Evolutionary conservation across 306 rosid species (phyloP), one percentile per base, ranked within the genome.

Genomic region (Chamaecrista fasciculata): DNA sequence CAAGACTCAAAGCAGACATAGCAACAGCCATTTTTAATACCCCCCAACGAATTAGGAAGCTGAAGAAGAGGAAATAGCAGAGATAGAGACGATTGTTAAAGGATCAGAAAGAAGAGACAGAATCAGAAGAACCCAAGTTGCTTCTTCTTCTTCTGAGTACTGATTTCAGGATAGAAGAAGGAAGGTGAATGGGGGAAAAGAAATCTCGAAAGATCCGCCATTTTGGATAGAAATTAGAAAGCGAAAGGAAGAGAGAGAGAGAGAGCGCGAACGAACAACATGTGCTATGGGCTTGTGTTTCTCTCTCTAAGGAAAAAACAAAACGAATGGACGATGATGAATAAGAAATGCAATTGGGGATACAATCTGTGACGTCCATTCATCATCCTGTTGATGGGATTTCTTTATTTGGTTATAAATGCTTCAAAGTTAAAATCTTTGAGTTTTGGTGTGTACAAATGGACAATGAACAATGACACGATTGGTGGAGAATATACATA

Each of bases 1-100:
- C 89, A 52, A 85, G 55, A 57, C 83, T 55, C 67, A 73, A 91
- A 84, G 95, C 92, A 84, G 95, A 81, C 88, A 87, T 76, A 69
- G 96, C 81, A 69, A 89, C 83, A 75, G 92, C 89, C 92, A 94
- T 83, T 40, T 40, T 6, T 43, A 23, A 23, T 6, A 46, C 42
- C 10, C 69, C 24, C 29, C 23, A 15, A 24, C 18, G 11, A 28
- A 28, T 43, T 23, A 47, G 71, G 31, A 62, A 46, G n/a, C n/a
- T n/a, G 14, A 31, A 0, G 40, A 53, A 6, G 33, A 14, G 36
- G 5, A 23, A 21, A 49, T 3, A 2, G 21, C 31, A 46, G 15
- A 0, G 19, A 19, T 53, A 59, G 71, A 63, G n/a, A n/a, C n/a
- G n/a, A n/a, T n/a, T n/a, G n/a, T 48, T 16, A 15, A 7, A 66